Conservation (phyloP, 768 basidiomycete genomes). For the Mycena vulgaris region DNA sequence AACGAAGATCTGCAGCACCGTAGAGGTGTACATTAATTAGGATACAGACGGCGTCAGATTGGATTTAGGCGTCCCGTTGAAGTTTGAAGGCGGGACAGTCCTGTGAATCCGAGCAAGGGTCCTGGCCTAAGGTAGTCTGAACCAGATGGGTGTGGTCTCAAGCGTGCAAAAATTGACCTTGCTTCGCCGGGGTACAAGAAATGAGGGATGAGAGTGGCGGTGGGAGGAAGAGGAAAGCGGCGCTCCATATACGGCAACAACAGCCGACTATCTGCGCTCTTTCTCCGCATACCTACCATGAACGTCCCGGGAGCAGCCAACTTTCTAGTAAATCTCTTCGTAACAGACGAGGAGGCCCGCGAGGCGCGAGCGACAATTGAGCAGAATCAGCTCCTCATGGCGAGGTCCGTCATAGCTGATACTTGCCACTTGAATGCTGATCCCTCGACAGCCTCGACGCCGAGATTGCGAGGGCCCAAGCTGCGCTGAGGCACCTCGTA, state of each 20-base stretch:
- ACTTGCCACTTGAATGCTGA: neutral
- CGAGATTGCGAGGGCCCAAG: slow-evolving; percentile 37
- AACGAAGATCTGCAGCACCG: neutral
- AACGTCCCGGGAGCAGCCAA: slow-evolving; percentile 12
- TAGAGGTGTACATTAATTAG: neutral
- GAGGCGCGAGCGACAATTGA: slow-evolving; percentile 19
- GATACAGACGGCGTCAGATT: neutral
- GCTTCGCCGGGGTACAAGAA: too few relatives aligned
- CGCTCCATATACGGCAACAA: too few relatives aligned
- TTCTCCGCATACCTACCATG: slow-evolving; percentile 20
- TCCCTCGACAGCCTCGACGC: slow-evolving; percentile 34
- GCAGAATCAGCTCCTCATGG: slow-evolving; percentile 34
- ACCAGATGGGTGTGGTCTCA: too few relatives aligned
- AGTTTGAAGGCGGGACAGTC: neutral
- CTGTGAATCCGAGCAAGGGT: neutral
- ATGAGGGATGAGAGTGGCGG: neutral
- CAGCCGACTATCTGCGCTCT: slow-evolving; percentile 11
- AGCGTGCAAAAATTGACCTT: too few relatives aligned
- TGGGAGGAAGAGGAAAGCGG: neutral
- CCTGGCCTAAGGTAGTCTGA: too few relatives aligned
- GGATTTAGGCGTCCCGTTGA: neutral
- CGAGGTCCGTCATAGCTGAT: slow-evolving; percentile 9
- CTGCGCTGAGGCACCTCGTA: slow-evolving; percentile 34
- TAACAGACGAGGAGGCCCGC: slow-evolving; percentile 27
- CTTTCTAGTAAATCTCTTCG: slow-evolving; percentile 32